Evolutionary conservation across 2,329 filamentous ascomycete genomes (phyloP).

Genomic region (Pseudohalonectria lignicola): DNA sequence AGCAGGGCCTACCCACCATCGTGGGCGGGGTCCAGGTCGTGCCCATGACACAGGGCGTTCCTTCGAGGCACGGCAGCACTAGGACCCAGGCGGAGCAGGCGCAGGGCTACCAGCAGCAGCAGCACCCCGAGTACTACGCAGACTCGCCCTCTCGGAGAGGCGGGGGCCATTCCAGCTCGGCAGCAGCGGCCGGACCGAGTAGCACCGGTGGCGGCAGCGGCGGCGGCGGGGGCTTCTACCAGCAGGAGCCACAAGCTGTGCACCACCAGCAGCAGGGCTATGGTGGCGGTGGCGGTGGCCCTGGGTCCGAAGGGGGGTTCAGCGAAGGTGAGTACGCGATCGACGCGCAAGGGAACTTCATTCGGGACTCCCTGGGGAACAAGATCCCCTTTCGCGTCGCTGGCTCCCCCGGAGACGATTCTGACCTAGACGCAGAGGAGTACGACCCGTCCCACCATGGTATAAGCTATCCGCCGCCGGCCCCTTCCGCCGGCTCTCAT

Average conservation of each 20-base stretch:
- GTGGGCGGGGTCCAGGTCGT: conserved; percentile 93
- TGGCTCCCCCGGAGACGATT: conserved; percentile 30
- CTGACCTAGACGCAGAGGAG: conserved; percentile 44
- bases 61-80: conserved; percentile 39
- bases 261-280: conserved; percentile 27
- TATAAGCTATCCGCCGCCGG: too few relatives aligned
- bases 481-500: conserved; percentile 6
- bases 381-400: conserved; percentile 41
- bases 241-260: conserved; percentile 27
- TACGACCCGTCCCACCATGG: too few relatives aligned
- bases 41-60: conserved; percentile 69
- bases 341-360: conserved; percentile 48
- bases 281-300: conserved; percentile 29
- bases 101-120: conserved; percentile 18
- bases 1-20: conserved; percentile 77
- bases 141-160: conserved; percentile 13
- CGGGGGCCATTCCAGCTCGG: conserved; percentile 8
- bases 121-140: conserved; percentile 28
- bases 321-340: conserved; percentile 63
- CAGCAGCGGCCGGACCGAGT: conserved; percentile 16
- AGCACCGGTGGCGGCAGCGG: conserved; percentile 14
- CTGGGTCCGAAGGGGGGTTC: conserved; percentile 49
- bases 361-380: conserved; percentile 49
- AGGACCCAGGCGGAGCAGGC: conserved; percentile 24
- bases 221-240: conserved; percentile 28